Conservation (phyloP, 345 rosid genomes). For the Dimocarpus longan region DNA sequence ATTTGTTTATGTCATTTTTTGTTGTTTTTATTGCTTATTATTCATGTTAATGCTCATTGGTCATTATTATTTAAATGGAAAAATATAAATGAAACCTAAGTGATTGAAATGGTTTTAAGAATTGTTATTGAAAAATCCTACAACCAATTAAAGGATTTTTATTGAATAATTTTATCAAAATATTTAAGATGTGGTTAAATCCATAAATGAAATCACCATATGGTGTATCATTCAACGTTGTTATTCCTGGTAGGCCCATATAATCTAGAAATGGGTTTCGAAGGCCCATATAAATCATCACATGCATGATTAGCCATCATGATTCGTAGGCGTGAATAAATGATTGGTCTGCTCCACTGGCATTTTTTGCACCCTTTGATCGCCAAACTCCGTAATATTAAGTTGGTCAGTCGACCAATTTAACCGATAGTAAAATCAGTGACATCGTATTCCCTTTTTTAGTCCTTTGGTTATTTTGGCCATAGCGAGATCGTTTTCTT, state of each 20-base stretch:
- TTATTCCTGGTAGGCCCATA: neutral
- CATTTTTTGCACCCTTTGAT: neutral
- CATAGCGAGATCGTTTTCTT: no score
- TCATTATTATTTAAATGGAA: neutral
- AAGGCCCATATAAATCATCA: neutral
- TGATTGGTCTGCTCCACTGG: neutral
- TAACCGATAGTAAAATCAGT: no score
- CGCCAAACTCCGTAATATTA: neutral
- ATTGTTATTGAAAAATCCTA: no score
- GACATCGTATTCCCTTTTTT: no score
- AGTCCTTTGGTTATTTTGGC: no score
- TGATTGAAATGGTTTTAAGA: no score
- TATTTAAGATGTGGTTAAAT: no score
- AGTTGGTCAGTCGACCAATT: neutral
- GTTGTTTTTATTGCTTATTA: neutral
- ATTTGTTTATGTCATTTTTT: neutral
- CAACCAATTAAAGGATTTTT: no score
- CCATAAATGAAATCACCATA: neutral
- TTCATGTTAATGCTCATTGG: neutral
- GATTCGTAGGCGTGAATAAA: neutral
- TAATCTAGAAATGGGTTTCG: neutral
- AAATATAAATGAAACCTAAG: neutral
- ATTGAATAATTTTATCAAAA: no score
- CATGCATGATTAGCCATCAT: neutral
- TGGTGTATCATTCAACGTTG: neutral